Percentiles rank a stretch among this genome's conserved stretches.
phyloP scores from a whole-genome alignment of 495 filamentous ascomycete species.

The Penicillium crystallinum region DNA sequence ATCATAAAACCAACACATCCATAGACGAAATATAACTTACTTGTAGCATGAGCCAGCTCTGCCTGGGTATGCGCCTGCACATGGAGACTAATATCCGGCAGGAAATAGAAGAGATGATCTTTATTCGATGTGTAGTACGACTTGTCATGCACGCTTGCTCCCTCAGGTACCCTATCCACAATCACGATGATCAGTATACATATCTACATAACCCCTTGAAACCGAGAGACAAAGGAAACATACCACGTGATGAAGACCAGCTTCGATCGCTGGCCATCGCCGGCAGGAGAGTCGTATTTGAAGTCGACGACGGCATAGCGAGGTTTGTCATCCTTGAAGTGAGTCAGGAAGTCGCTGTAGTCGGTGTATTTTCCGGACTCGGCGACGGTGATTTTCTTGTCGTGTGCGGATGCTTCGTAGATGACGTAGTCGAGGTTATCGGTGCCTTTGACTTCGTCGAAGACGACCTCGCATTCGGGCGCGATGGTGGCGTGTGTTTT shows the following conservation, averaged over 20 bases:
- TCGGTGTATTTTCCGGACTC: slow-evolving; percentile 17
- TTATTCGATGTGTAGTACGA: slow-evolving; percentile 21
- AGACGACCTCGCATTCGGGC: slow-evolving; percentile 16
- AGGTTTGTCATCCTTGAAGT: slow-evolving; percentile 14
- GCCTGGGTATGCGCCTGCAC: slow-evolving; percentile 14
- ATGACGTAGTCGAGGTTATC: slow-evolving; percentile 17
- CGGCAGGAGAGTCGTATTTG: slow-evolving; percentile 13
- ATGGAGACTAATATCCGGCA: slow-evolving; percentile 20
- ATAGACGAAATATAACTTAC: slow-evolving; percentile 10
- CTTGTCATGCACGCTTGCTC: slow-evolving; percentile 15
- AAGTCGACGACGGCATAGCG: slow-evolving; percentile 18
- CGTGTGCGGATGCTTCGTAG: slow-evolving; percentile 17
- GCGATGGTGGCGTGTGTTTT: slow-evolving; percentile 18
- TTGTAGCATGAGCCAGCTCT: slow-evolving; percentile 14
- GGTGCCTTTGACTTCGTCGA: slow-evolving; percentile 20
- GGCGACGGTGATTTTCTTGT: slow-evolving; percentile 22
- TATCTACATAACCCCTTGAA: background rate
- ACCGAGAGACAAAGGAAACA: background rate
- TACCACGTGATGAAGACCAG: slow-evolving; percentile 23
- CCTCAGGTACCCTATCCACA: slow-evolving; percentile 15
- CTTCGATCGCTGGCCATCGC: slow-evolving; percentile 14
- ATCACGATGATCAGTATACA: background rate
- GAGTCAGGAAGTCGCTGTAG: slow-evolving; percentile 12
- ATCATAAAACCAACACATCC: background rate
- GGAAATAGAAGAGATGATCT: slow-evolving; percentile 16